phyloP scores from a whole-genome alignment of 768 basidiomycete genomes.

The Hericium coralloides region DNA sequence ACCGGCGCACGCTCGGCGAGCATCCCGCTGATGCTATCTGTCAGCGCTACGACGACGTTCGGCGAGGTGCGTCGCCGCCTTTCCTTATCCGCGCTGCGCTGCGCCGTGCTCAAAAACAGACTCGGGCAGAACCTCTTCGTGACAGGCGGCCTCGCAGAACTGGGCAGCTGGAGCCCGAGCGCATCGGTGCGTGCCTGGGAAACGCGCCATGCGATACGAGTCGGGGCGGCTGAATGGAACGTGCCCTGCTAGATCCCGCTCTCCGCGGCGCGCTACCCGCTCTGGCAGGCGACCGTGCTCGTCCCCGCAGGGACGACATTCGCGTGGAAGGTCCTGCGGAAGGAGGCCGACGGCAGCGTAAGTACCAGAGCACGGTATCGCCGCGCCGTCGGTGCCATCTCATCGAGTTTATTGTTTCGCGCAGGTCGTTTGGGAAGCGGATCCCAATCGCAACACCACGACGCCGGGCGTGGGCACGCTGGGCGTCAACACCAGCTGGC shows the following conservation, averaged over 20 bases:
- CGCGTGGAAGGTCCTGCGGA: conserved; percentile 54
- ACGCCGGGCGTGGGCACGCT: conserved; percentile 17
- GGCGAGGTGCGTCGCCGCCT: conserved; percentile 38
- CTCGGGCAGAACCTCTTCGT: conserved; percentile 47
- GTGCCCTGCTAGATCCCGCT: conserved; percentile 34
- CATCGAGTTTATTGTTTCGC: not conserved
- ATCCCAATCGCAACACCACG: conserved; percentile 45
- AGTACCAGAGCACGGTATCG: not conserved
- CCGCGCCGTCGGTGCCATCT: conserved; percentile 26
- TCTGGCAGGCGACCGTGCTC: conserved; percentile 41
- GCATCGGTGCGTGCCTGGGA: conserved; percentile 30
- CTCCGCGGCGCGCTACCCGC: conserved; percentile 44
- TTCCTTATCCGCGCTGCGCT: no score
- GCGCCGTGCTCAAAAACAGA: no score
- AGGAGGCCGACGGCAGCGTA: conserved; percentile 32
- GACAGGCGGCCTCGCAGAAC: conserved; percentile 44
- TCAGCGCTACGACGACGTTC: conserved; percentile 45
- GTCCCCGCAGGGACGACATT: conserved; percentile 42
- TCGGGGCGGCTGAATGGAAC: not conserved
- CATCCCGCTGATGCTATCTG: conserved; percentile 11
- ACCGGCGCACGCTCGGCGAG: conserved; percentile 23
- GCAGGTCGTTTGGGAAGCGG: conserved; percentile 54
- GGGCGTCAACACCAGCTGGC: not conserved
- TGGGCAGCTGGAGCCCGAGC: conserved; percentile 42
- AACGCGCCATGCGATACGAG: not conserved